These are phyloP conservation scores for Ananas comosus DNA, from an alignment of 176 grass and related monocot genomes.

Conservation along the genomic window DNA sequence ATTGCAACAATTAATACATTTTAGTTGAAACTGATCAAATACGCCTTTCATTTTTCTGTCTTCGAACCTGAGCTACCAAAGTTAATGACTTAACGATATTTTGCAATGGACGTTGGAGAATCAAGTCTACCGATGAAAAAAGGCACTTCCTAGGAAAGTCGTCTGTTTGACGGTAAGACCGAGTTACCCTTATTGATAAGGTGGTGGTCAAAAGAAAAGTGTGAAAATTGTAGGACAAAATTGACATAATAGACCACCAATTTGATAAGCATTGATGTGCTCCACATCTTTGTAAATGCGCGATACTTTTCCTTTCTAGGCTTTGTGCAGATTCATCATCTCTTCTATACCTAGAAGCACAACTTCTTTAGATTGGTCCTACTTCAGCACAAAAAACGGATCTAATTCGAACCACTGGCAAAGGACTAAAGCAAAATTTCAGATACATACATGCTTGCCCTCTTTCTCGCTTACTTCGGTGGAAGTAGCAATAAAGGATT, in stretches of 20 bases:
- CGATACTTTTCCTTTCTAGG: conserved; percentile 4
- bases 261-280: conserved; percentile 2
- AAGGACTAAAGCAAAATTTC: neutral
- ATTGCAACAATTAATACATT: too few relatives aligned
- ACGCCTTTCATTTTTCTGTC: too few relatives aligned
- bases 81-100: neutral
- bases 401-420: neutral
- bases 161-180: neutral
- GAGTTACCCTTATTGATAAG: neutral
- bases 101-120: neutral
- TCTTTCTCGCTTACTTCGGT: neutral
- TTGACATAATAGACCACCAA: neutral
- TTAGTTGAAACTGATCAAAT: too few relatives aligned
- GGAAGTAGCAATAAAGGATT: too few relatives aligned
- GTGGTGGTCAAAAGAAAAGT: neutral
- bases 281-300: neutral
- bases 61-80: too few relatives aligned
- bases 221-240: neutral
- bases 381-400: neutral
- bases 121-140: neutral
- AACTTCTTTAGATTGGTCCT: neutral
- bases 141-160: too few relatives aligned
- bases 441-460: neutral
- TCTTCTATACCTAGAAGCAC: neutral
- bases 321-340: neutral